phyloP scores from a whole-genome alignment of 352 stramenopile genomes.

The Globisporangium mamillatum region DNA sequence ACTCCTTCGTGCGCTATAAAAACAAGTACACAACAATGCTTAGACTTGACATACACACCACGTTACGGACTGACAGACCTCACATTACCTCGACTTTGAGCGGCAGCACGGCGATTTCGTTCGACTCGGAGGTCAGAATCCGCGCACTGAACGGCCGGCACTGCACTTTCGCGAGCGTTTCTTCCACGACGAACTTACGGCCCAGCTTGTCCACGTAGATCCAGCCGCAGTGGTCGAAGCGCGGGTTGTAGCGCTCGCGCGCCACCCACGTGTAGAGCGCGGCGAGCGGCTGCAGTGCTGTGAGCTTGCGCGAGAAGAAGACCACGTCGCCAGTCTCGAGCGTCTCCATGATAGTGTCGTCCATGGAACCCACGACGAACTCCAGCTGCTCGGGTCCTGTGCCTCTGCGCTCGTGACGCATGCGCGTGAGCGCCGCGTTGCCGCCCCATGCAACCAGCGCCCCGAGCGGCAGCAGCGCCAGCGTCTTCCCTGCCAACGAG shows the following conservation, averaged over 20 bases:
- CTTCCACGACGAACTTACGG: constrained; percentile 82
- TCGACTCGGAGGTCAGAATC: constrained; percentile 64
- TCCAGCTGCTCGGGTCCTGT: constrained; percentile 38
- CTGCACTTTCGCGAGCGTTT: constrained; percentile 75
- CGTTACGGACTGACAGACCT: not conserved
- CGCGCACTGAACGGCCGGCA: constrained; percentile 77
- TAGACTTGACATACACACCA: not conserved
- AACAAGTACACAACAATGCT: constrained; percentile 1
- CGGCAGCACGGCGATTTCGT: constrained; percentile 76
- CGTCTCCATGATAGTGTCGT: constrained; percentile 86
- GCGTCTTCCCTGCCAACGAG: constrained; percentile 34
- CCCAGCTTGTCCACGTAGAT: constrained; percentile 79
- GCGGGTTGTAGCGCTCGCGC: constrained; percentile 48
- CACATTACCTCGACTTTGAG: constrained; percentile 45
- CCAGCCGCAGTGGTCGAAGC: constrained; percentile 81
- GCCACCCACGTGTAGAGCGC: constrained; percentile 67
- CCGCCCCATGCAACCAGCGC: constrained; percentile 62
- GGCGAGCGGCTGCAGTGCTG: constrained; percentile 64
- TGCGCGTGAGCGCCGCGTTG: constrained; percentile 56
- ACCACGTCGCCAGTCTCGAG: constrained; percentile 82
- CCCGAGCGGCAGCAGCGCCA: constrained; percentile 60
- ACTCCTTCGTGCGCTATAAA: constrained; percentile 47
- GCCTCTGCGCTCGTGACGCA: constrained; percentile 36
- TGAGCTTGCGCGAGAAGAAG: constrained; percentile 75
- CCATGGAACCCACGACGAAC: constrained; percentile 79